phyloP scores from a whole-genome alignment of 345 rosid species.

The Dimocarpus longan region DNA sequence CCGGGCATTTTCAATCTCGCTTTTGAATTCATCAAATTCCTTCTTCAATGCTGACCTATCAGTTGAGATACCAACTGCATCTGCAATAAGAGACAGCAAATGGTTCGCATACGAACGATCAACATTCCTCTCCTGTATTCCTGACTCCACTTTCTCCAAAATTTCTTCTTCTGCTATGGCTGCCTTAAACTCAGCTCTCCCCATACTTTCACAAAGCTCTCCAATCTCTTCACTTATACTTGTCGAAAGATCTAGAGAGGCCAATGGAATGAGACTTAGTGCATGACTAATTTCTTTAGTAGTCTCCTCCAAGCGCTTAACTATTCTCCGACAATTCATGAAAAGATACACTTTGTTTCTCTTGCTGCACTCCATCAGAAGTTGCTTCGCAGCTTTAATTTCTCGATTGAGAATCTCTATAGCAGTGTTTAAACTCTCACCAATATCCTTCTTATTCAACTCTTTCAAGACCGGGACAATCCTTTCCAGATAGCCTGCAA shows the following conservation, averaged over 20 bases:
- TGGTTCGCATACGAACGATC: slow-evolving; percentile 66
- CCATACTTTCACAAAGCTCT: slow-evolving; percentile 46
- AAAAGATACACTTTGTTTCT: slow-evolving; percentile 69
- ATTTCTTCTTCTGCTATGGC: slow-evolving; percentile 64
- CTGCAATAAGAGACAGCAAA: slow-evolving; percentile 55
- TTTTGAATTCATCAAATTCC: slow-evolving; percentile 66
- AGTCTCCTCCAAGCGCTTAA: slow-evolving; percentile 36
- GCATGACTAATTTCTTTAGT: slow-evolving; percentile 58
- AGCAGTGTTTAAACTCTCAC: slow-evolving; percentile 46
- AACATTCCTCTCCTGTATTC: slow-evolving; percentile 64
- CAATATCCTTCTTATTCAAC: slow-evolving; percentile 37
- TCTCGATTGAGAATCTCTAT: slow-evolving; percentile 56
- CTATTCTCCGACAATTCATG: slow-evolving; percentile 54
- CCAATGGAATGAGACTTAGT: slow-evolving; percentile 56
- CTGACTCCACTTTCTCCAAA: slow-evolving; percentile 61
- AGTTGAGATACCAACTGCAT: slow-evolving; percentile 58
- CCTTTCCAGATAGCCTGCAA: slow-evolving; percentile 50
- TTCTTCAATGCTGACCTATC: slow-evolving; percentile 49
- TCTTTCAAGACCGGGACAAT: slow-evolving; percentile 57
- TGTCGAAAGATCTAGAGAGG: slow-evolving; percentile 57
- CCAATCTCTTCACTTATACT: slow-evolving; percentile 43
- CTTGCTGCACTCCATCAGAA: slow-evolving; percentile 46
- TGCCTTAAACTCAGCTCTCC: slow-evolving; percentile 59
- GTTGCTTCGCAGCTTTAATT: slow-evolving; percentile 51
- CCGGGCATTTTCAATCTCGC: slow-evolving; percentile 60